Base-by-base conservation (phyloP, 176 grass and related monocot genomes). In the Tuctoria greenei region DNA sequence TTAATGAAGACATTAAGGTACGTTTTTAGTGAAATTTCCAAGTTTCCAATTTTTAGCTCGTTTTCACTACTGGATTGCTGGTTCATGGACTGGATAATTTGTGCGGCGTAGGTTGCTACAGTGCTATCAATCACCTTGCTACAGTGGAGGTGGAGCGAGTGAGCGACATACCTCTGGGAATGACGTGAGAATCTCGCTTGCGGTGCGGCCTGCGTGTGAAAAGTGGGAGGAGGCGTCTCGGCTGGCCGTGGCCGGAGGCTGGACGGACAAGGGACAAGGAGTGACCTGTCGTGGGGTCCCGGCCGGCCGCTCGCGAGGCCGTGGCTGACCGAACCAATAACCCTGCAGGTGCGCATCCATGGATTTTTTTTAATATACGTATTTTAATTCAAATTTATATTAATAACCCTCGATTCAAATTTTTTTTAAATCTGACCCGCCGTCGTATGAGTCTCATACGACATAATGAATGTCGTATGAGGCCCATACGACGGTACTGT, bases 201-300 rank as follows among this genome's bases (percentile, higher is more conserved):
- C 4, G n/a, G 2, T 24, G n/a, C n/a, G n/a, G n/a, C 11, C 31
- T 36, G 44, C 61, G 45, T 66, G 45, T 45, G 21, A 23, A 39
- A 40, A 51, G 75, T 24, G 5, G 21, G 45, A 24, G 46, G 62
- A 24, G 46, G 9, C 7, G 11, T 20, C 18, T 31, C 52, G n/a
- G 36, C 21, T 8, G n/a, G 23, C 23, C 64, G 4, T 2, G 40
- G 13, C 14, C 1, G 20, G 18, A 5, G 0, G 15, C 15, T 5
- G 46, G 50, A 54, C 5, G 45, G n/a, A n/a, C n/a, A n/a, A n/a
- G n/a, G n/a, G n/a, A 35, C 66, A 47, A 7, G 1, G 66, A 46
- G 66, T 61, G 77, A 80, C 40, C 66, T 23, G 16, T 1, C 18
- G 68, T 79, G 68, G 77, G 76, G 61, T 71, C 49, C 55, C 36